phyloP scores from a whole-genome alignment of 441 rosid genomes.

The Euphorbia schlechtendalii region DNA sequence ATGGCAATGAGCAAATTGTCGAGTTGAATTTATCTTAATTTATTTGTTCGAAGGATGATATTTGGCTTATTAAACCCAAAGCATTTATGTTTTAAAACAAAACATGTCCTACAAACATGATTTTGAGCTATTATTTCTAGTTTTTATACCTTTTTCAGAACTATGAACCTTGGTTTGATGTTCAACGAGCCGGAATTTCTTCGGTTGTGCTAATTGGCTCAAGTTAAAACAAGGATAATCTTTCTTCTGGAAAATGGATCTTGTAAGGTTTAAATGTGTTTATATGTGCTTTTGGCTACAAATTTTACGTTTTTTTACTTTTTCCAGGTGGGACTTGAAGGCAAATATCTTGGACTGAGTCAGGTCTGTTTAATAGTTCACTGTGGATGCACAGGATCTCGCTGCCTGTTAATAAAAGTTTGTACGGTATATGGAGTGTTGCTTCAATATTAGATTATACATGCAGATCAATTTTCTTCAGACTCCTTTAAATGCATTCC shows the following conservation, averaged over 20 bases:
- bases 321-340: slow-evolving; percentile 55
- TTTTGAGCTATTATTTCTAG: slow-evolving; percentile 5
- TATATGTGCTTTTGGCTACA: not conserved
- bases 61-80: not conserved
- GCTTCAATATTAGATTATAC: not conserved
- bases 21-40: not conserved
- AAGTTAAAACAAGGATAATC: slow-evolving; percentile 24
- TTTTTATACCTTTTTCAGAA: slow-evolving; percentile 31
- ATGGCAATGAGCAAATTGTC: no score
- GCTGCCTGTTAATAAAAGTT: slow-evolving; percentile 36
- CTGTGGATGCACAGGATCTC: slow-evolving; percentile 38
- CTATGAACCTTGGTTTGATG: slow-evolving; percentile 60
- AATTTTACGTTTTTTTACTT: not conserved
- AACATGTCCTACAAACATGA: not conserved
- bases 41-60: no score
- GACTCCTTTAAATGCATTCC: no score
- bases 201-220: slow-evolving; percentile 30
- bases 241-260: slow-evolving; percentile 47
- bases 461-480: not conserved
- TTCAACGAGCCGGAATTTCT: slow-evolving; percentile 48
- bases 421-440: slow-evolving; percentile 61
- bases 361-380: slow-evolving; percentile 36
- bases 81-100: not conserved
- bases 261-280: slow-evolving; percentile 41
- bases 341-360: slow-evolving; percentile 50